phyloP scores from a whole-genome alignment of 805 yeast genomes.

The Pichia nakasei region DNA sequence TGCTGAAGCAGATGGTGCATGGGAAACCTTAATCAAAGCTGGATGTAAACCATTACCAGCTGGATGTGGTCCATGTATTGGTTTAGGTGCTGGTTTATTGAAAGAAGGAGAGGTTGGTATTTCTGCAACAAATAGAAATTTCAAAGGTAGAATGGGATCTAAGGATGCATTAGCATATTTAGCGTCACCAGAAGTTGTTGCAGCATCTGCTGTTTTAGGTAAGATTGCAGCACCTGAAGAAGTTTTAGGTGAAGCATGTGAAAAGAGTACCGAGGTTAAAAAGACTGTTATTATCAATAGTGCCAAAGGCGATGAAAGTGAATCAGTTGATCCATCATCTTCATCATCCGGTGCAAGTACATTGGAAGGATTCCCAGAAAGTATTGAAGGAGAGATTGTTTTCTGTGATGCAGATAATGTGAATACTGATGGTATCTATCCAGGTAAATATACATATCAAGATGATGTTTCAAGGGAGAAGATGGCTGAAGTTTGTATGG shows the following conservation, averaged over 20 bases:
- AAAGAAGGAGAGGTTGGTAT: conserved; percentile 97
- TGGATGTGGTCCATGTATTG: conserved; percentile 99
- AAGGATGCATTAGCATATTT: conserved; percentile 92
- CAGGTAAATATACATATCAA: conserved; percentile 98
- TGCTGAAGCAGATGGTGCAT: conserved; percentile 86
- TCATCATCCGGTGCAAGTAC: no score
- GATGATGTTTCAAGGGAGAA: conserved; percentile 91
- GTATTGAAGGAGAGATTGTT: conserved; percentile 84
- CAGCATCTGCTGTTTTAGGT: conserved; percentile 96
- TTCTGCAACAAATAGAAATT: conserved; percentile 96
- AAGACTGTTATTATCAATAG: conserved; percentile 30
- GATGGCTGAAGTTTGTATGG: conserved; percentile 99
- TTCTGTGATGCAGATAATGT: conserved; percentile 95
- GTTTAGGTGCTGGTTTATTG: conserved; percentile 87
- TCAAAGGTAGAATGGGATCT: conserved; percentile 99
- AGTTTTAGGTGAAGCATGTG: conserved; percentile 49
- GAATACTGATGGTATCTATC: conserved; percentile 97
- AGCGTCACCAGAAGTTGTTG: conserved; percentile 97
- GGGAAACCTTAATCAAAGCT: conserved; percentile 83
- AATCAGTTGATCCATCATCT: conserved; percentile 28
- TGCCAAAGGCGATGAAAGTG: conserved; percentile 17
- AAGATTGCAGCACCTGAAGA: conserved; percentile 90
- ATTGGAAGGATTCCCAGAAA: conserved; percentile 83
- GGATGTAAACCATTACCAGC: conserved; percentile 96
- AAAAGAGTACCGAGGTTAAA: conserved; percentile 41